Conservation (phyloP, 1,284 basidiomycete genomes). For the Erythrobasidium hasegawianum region DNA sequence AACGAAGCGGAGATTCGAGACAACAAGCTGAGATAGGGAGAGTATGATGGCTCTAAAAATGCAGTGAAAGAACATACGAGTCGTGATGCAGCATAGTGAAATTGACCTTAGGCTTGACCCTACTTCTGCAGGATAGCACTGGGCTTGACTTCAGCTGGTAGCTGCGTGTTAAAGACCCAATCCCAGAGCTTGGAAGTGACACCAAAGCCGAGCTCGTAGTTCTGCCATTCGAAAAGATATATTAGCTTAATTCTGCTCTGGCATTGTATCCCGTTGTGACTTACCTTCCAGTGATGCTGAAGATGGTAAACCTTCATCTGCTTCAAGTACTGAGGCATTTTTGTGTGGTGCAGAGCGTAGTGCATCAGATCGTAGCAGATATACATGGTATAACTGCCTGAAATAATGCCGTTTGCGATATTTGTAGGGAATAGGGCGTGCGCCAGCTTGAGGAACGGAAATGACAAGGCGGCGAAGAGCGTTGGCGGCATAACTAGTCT, state of each 20-base stretch:
- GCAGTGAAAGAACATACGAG: too few relatives aligned
- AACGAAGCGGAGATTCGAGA: too few relatives aligned
- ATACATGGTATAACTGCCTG: conserved; percentile 83
- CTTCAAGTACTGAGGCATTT: conserved; percentile 75
- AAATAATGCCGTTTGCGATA: conserved; percentile 87
- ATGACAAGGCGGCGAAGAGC: conserved; percentile 72
- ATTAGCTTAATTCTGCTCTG: background rate
- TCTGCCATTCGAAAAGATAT: conserved; percentile 42
- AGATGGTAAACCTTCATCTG: conserved; percentile 97
- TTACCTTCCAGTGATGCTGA: conserved; percentile 87
- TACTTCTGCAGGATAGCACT: background rate
- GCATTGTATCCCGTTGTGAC: background rate
- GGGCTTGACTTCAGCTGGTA: background rate
- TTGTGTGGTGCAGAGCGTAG: conserved; percentile 43
- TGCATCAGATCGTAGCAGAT: conserved; percentile 42
- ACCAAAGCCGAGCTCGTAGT: conserved; percentile 97
- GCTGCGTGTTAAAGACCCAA: conserved; percentile 73
- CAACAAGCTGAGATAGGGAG: too few relatives aligned
- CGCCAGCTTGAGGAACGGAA: conserved; percentile 84
- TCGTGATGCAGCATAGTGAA: too few relatives aligned
- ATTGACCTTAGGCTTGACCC: background rate
- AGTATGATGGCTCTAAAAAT: too few relatives aligned
- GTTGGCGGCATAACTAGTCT: conserved; percentile 96
- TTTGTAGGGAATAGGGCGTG: conserved; percentile 76
- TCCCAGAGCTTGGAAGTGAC: conserved; percentile 97